Conservation (phyloP, 345 rosid species). For the Brassica rapa region DNA sequence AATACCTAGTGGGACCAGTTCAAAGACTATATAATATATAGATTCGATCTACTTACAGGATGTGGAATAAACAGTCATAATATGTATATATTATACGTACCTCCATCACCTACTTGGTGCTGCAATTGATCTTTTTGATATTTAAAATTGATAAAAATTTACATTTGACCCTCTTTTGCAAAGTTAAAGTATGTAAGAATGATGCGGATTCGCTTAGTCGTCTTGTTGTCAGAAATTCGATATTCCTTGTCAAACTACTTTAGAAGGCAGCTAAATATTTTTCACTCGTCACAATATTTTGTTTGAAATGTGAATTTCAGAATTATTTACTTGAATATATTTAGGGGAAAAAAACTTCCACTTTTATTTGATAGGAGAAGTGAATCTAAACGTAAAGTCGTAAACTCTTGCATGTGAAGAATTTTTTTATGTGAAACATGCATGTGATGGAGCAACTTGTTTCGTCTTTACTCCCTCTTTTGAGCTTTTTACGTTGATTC, state of each 20-base stretch:
- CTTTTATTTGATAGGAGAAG: background rate
- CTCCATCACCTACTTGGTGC: slow-evolving; percentile 14
- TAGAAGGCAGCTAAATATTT: background rate
- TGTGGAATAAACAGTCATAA: slow-evolving; percentile 41
- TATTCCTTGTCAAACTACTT: slow-evolving; percentile 24
- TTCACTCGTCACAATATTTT: background rate
- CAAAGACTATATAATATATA: slow-evolving; percentile 19
- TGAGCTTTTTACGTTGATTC: slow-evolving; percentile 31
- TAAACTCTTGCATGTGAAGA: slow-evolving; percentile 19
- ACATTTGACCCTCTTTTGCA: slow-evolving; percentile 35
- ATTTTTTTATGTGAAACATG: background rate
- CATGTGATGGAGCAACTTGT: slow-evolving; percentile 37
- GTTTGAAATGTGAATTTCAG: background rate
- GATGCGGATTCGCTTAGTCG: slow-evolving; percentile 30
- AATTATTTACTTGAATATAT: background rate
- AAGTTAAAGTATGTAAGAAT: slow-evolving; percentile 29
- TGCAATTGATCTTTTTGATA: background rate
- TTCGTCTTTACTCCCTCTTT: slow-evolving; percentile 28
- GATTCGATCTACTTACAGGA: slow-evolving; percentile 21
- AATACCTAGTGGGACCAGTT: slow-evolving; percentile 33
- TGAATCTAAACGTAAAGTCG: slow-evolving; percentile 5
- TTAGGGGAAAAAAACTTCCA: background rate
- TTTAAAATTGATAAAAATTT: background rate
- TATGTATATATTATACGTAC: background rate
- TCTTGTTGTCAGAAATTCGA: slow-evolving; percentile 27